A percentile compares a stretch with the other conserved stretches of the same genome.
Evolutionary conservation across 352 stramenopile species (phyloP).

Genomic region (Phytophthora colocasiae): DNA sequence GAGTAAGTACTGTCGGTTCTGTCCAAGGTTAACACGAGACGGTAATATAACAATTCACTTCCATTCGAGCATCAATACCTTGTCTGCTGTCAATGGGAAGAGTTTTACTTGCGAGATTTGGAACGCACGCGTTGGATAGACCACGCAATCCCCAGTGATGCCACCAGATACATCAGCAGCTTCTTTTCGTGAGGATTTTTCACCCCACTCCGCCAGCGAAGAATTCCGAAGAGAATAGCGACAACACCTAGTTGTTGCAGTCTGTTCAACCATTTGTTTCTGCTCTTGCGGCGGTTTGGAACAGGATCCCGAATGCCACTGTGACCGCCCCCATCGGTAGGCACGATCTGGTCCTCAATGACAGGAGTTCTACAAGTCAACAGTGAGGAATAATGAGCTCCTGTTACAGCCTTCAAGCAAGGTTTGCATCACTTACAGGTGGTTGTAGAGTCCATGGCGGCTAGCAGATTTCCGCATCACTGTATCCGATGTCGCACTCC

Average conservation of each 20-base stretch:
- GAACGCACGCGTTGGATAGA: constrained; percentile 58
- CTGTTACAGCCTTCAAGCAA: not conserved
- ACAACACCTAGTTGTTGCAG: constrained; percentile 51
- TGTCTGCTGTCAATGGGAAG: not conserved
- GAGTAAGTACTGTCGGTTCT: not conserved
- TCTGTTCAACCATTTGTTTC: constrained; percentile 42
- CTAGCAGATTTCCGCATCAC: constrained; percentile 64
- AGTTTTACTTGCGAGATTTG: constrained; percentile 40
- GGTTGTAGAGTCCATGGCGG: constrained; percentile 58
- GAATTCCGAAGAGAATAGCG: constrained; percentile 43
- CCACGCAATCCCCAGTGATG: constrained; percentile 66
- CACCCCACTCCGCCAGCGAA: constrained; percentile 60
- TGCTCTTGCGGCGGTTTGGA: constrained; percentile 23
- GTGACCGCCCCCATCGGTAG: constrained; percentile 36
- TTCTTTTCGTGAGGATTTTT: constrained; percentile 61
- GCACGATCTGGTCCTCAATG: constrained; percentile 62
- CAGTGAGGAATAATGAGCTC: not conserved
- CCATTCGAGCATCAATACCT: constrained; percentile 13
- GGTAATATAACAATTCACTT: constrained; percentile 21
- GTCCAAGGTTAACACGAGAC: not conserved
- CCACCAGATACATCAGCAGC: constrained; percentile 67
- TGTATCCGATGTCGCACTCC: constrained; percentile 51
- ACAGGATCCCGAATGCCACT: constrained; percentile 23
- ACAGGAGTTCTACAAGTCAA: constrained; percentile 54
- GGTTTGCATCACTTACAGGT: constrained; percentile 46